phyloP scores from a whole-genome alignment of 2,329 filamentous ascomycete species.

The Beauveria medogensis region DNA sequence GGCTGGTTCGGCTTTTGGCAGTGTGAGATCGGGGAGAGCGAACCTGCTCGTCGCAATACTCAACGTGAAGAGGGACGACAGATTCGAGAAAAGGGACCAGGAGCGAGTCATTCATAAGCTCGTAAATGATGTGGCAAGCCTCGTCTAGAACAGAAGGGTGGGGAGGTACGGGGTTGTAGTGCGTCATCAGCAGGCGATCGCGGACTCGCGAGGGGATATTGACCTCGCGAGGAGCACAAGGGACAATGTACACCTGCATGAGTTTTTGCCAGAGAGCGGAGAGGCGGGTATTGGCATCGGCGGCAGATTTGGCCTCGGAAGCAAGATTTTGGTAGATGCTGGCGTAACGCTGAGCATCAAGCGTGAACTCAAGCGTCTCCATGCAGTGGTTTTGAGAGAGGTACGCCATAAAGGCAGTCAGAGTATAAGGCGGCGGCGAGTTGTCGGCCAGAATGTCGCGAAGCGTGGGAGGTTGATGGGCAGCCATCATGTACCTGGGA shows the following conservation, averaged over 20 bases:
- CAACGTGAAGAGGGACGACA: constrained; percentile 31
- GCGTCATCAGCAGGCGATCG: constrained; percentile 61
- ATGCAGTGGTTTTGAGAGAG: constrained; percentile 95
- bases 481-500: constrained; percentile 23
- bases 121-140: constrained; percentile 81
- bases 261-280: constrained; percentile 80
- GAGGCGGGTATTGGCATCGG: constrained; percentile 54
- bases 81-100: constrained; percentile 84
- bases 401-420: constrained; percentile 92
- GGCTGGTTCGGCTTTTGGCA: constrained; percentile 33
- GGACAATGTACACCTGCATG: constrained; percentile 81
- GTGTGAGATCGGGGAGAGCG: constrained; percentile 40
- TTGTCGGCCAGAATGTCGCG: constrained; percentile 82
- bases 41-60: constrained; percentile 28
- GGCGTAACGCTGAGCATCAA: constrained; percentile 83
- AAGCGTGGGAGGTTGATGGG: constrained; percentile 54
- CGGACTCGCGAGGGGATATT: constrained; percentile 84
- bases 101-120: constrained; percentile 96
- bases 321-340: constrained; percentile 43
- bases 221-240: constrained; percentile 77
- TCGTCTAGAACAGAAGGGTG: constrained; percentile 69
- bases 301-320: constrained; percentile 28
- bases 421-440: constrained; percentile 80
- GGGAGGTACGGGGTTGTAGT: constrained; percentile 53
- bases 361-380: constrained; percentile 92